Conservation (phyloP, 345 rosid genomes). For the Aethionema arabicum region DNA sequence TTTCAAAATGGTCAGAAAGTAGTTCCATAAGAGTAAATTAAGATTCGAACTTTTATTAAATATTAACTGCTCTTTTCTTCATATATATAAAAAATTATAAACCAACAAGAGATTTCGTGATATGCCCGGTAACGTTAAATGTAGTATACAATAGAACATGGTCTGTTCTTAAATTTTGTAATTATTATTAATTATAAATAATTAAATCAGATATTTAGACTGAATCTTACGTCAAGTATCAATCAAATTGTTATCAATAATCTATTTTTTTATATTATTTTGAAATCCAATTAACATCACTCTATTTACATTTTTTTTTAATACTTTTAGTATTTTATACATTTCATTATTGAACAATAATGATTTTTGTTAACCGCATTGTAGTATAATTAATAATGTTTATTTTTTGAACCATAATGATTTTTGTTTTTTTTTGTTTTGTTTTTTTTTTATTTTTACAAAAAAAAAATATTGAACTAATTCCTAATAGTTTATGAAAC, state of each 20-base stretch:
- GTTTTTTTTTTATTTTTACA: too few species aligned
- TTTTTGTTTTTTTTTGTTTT: too few species aligned
- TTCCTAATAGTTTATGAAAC: too few species aligned
- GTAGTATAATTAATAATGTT: too few species aligned
- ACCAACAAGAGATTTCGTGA: conserved; percentile 30
- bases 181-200: conserved; percentile 11
- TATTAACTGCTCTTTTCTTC: neutral
- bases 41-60: conserved; percentile 16
- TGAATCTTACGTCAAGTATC: conserved; percentile 29
- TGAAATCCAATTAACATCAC: conserved; percentile 27
- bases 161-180: conserved; percentile 8
- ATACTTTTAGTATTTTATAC: too few species aligned
- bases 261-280: conserved; percentile 23
- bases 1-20: conserved; percentile 19
- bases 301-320: too few species aligned
- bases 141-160: conserved; percentile 26
- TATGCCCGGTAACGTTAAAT: conserved; percentile 31
- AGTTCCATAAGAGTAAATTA: conserved; percentile 8
- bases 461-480: too few species aligned
- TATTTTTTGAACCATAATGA: too few species aligned
- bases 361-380: too few species aligned
- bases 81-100: neutral
- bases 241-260: conserved; percentile 5
- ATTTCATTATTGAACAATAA: too few species aligned
- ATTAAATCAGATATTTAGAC: conserved; percentile 21